phyloP scores from a whole-genome alignment of 2,329 filamentous ascomycete genomes.

The Purpureocillium lavendulum region DNA sequence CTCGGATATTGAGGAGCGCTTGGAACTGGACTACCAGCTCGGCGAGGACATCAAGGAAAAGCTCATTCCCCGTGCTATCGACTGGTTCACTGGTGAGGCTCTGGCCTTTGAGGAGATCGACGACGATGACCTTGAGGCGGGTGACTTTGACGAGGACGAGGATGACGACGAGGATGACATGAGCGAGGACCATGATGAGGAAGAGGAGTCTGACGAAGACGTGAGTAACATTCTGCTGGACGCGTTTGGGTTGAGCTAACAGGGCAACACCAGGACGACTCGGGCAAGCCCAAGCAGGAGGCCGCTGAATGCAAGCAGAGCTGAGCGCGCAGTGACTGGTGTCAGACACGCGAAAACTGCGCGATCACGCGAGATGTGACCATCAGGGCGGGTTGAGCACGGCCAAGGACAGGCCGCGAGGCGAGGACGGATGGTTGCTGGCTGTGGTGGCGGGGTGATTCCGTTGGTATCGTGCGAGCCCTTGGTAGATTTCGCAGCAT shows the following conservation, averaged over 20 bases:
- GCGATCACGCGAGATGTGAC: too few species aligned
- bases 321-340: conserved; percentile 31
- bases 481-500: too few species aligned
- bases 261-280: conserved; percentile 56
- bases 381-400: neutral
- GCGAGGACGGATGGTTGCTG: neutral
- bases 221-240: conserved; percentile 33
- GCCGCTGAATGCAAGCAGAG: conserved; percentile 95
- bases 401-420: neutral
- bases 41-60: conserved; percentile 99
- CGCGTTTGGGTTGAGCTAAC: neutral
- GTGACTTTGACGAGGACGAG: conserved; percentile 81
- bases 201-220: conserved; percentile 72
- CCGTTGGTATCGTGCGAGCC: too few species aligned
- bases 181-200: conserved; percentile 77
- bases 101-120: conserved; percentile 93
- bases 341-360: neutral
- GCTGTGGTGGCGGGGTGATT: too few species aligned
- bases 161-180: conserved; percentile 87
- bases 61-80: conserved; percentile 93
- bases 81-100: conserved; percentile 99
- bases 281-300: conserved; percentile 86
- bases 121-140: conserved; percentile 40
- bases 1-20: conserved; percentile 90
- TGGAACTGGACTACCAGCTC: conserved; percentile 97